A percentile compares a stretch with the other conserved stretches of the same genome.
Evolutionary conservation across 768 basidiomycete species (phyloP).

Genomic region (Neoboletus brunneissimus): DNA sequence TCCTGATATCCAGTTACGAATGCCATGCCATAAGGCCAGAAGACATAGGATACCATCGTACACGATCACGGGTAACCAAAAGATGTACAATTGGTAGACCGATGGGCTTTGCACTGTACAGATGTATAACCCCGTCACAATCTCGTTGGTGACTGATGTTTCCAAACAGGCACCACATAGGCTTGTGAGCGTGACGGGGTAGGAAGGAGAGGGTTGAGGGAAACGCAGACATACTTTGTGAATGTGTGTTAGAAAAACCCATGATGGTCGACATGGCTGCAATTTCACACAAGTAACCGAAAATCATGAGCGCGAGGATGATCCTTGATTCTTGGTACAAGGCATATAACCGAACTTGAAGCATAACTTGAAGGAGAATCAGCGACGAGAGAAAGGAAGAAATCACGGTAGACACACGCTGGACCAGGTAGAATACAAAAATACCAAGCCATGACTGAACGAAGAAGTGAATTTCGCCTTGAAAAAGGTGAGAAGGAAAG

Average conservation of each 20-base stretch:
- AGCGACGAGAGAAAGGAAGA: not conserved
- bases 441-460: conserved; percentile 1
- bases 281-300: conserved; percentile 1
- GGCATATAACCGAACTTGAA: conserved; percentile 14
- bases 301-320: conserved; percentile 3
- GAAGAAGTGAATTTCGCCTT: conserved; percentile 13
- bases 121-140: not conserved
- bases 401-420: not conserved
- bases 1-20: too few species aligned
- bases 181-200: accelerated
- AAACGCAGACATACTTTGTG: not conserved
- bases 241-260: not conserved
- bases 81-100: not conserved
- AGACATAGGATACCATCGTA: not conserved
- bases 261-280: not conserved
- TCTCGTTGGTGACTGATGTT: not conserved
- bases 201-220: not conserved
- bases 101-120: not conserved
- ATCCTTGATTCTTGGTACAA: conserved; percentile 9
- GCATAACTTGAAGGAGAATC: conserved; percentile 8
- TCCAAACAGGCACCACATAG: not conserved
- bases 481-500: not conserved
- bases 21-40: too few species aligned
- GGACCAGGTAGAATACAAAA: not conserved
- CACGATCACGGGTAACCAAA: not conserved